Evolutionary conservation across 2,329 filamentous ascomycete genomes (phyloP).

Genomic region (Colletotrichum chrysophilum): DNA sequence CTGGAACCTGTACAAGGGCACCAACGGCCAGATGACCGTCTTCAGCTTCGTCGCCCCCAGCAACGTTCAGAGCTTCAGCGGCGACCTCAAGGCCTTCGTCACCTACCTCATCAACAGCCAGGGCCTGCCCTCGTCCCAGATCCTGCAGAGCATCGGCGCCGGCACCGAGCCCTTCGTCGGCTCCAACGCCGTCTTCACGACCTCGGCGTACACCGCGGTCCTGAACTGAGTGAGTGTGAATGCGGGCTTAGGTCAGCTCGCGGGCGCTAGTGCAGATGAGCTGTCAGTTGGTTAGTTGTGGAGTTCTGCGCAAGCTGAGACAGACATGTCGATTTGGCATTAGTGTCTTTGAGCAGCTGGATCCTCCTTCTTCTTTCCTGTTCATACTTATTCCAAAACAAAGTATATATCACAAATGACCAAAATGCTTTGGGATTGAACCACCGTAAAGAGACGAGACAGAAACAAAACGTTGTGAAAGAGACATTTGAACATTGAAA

Average conservation of each 20-base stretch:
- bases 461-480: neutral
- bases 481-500: neutral
- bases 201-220: constrained; percentile 10
- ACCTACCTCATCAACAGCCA: constrained; percentile 57
- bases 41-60: constrained; percentile 56
- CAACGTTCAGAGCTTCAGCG: constrained; percentile 56
- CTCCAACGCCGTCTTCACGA: constrained; percentile 34
- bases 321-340: neutral
- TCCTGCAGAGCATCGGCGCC: constrained; percentile 46
- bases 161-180: constrained; percentile 65
- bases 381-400: constrained; percentile 5
- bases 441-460: neutral
- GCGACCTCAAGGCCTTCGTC: constrained; percentile 63
- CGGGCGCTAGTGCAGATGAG: neutral
- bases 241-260: neutral
- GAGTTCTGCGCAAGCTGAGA: neutral
- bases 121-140: constrained; percentile 44
- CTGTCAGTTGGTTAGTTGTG: neutral
- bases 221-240: neutral
- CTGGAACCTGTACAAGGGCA: constrained; percentile 67
- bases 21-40: constrained; percentile 64
- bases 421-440: neutral
- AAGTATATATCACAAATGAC: constrained; percentile 14
- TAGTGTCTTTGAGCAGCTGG: neutral
- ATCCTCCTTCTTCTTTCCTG: neutral